Evolutionary conservation across 225 moss, liverwort and hornwort genomes (phyloP).

Genomic region (Climacium dendroides): DNA sequence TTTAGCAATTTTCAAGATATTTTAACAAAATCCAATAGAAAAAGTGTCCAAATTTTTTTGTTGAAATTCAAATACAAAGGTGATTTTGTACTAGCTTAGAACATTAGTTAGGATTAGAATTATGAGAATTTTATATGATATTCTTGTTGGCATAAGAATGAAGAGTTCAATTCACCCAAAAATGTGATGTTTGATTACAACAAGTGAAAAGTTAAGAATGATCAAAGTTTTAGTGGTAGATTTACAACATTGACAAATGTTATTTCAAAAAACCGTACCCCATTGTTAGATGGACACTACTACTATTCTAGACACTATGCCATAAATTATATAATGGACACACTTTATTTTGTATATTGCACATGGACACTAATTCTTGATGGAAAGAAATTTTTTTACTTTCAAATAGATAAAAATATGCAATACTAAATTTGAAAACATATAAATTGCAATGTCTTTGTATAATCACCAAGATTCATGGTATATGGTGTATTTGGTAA

Average conservation of each 20-base stretch:
- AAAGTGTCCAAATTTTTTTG: not conserved
- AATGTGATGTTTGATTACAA: not conserved
- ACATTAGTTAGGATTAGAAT: not conserved
- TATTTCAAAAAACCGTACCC: not conserved
- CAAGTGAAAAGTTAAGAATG: not conserved
- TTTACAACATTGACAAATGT: not conserved
- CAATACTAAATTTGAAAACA: not conserved
- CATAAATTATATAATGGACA: too few species aligned
- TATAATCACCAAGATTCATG: not conserved
- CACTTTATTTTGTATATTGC: not conserved
- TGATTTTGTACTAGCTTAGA: not conserved
- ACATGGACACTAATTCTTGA: rapidly evolving
- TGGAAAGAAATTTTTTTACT: not conserved
- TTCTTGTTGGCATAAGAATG: not conserved
- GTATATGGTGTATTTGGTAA: too few species aligned
- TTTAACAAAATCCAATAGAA: not conserved
- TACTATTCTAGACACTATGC: too few species aligned
- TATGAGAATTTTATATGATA: not conserved
- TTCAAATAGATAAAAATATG: not conserved
- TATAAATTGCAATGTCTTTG: not conserved
- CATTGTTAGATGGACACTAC: not conserved
- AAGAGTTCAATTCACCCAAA: rapidly evolving
- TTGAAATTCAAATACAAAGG: not conserved
- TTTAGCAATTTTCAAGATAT: not conserved
- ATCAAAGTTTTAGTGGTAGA: not conserved